These are phyloP conservation scores for Arachis hypogaea DNA, from an alignment of 306 rosid species.

Conservation along the genomic window DNA sequence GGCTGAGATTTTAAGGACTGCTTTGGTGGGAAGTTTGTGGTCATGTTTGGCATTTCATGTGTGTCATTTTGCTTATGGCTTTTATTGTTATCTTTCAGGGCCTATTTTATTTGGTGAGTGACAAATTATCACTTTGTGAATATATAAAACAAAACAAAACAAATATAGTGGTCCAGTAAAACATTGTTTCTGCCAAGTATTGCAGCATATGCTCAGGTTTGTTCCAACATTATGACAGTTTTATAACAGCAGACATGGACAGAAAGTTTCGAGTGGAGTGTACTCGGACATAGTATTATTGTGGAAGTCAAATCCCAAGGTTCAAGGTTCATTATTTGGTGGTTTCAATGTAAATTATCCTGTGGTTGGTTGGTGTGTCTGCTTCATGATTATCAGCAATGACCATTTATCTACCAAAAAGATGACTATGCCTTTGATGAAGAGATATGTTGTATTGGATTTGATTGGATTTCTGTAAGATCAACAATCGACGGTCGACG, in stretches of 20 bases:
- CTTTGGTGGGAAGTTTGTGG: not conserved
- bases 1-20: not conserved
- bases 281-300: not conserved
- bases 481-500: too few species aligned
- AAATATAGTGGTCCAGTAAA: conserved; percentile 2
- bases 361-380: not conserved
- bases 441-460: too few species aligned
- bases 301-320: not conserved
- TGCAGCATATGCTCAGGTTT: not conserved
- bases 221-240: conserved; percentile 3
- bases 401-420: not conserved
- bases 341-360: not conserved
- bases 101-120: not conserved
- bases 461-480: too few species aligned
- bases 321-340: not conserved
- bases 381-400: not conserved
- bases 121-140: not conserved
- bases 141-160: not conserved
- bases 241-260: conserved; percentile 7
- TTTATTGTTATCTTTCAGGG: not conserved
- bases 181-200: not conserved
- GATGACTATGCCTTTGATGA: not conserved
- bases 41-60: conserved; percentile 7
- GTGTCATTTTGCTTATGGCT: not conserved
- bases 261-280: conserved; percentile 11